Evolutionary conservation across 1,284 basidiomycete species (phyloP).

Genomic region (Trichosporon sp.): DNA sequence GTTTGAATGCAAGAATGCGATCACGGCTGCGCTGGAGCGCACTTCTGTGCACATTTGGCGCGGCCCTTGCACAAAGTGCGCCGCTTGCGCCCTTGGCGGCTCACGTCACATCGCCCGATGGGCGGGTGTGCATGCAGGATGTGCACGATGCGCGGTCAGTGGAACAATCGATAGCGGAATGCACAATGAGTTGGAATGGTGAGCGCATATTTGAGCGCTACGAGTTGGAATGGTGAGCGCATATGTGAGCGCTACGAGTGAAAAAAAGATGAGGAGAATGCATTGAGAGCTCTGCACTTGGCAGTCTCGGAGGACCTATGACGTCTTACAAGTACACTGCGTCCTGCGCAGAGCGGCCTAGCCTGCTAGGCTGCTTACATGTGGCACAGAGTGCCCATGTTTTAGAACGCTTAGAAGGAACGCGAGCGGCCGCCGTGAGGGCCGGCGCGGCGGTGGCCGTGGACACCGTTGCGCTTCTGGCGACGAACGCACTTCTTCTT

Average conservation of each 20-base stretch:
- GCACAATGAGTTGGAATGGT: not conserved
- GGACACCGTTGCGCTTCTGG: conserved; percentile 8
- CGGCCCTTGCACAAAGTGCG: not conserved
- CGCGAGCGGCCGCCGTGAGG: conserved; percentile 16
- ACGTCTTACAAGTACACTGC: conserved; percentile 16
- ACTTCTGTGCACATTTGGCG: not conserved
- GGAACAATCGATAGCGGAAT: not conserved
- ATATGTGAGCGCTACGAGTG: not conserved
- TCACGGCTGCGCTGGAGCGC: too few species aligned
- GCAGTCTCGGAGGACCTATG: not conserved
- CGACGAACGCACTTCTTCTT: conserved; percentile 21
- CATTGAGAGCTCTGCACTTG: not conserved
- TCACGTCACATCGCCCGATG: not conserved
- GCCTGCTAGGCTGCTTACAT: not conserved
- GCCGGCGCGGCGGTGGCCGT: conserved; percentile 2
- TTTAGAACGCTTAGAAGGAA: not conserved
- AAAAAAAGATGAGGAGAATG: not conserved
- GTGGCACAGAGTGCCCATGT: not conserved
- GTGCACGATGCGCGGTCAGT: not conserved
- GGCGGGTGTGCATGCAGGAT: not conserved
- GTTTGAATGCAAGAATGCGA: too few species aligned
- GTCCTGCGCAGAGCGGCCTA: not conserved
- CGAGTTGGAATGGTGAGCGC: too few species aligned
- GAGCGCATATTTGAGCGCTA: too few species aligned
- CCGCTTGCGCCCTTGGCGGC: not conserved